These are phyloP conservation scores for Exophiala sp. DNA, from an alignment of 2,329 filamentous ascomycete genomes.

Conservation along the genomic window DNA sequence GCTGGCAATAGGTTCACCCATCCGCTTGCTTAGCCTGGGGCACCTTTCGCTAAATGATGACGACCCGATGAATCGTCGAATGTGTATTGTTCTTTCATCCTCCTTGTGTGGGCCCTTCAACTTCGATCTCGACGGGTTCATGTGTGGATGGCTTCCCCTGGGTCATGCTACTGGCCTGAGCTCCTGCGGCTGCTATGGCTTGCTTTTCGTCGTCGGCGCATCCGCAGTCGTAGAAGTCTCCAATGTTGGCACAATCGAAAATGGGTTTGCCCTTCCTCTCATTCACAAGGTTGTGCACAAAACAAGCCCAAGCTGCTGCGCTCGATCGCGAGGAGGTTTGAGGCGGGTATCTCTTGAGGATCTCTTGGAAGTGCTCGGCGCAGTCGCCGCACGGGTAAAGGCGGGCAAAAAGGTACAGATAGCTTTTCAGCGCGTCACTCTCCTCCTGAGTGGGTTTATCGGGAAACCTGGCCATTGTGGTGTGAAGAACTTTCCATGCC, in stretches of 20 bases:
- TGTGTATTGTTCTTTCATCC: conserved; percentile 16
- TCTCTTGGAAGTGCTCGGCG: conserved; percentile 56
- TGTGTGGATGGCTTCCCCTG: conserved; percentile 12
- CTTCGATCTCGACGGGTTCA: conserved; percentile 25
- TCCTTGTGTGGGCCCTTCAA: conserved; percentile 27
- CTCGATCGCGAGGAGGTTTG: conserved; percentile 57
- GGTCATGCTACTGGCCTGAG: conserved; percentile 18
- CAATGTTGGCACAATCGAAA: conserved; percentile 60
- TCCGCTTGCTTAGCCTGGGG: background rate
- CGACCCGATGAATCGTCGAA: background rate
- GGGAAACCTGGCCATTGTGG: conserved; percentile 60
- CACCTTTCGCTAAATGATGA: background rate
- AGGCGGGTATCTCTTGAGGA: conserved; percentile 57
- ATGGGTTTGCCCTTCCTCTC: conserved; percentile 54
- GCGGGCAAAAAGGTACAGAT: conserved; percentile 58
- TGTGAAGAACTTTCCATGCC: conserved; percentile 62
- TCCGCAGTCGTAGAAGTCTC: conserved; percentile 62
- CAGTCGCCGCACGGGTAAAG: conserved; percentile 64
- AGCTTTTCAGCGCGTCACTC: conserved; percentile 53
- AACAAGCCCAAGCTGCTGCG: conserved; percentile 62
- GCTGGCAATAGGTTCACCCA: background rate
- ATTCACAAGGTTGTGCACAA: conserved; percentile 62
- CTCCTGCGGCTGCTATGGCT: conserved; percentile 21
- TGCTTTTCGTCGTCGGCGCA: conserved; percentile 52
- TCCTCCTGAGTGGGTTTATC: conserved; percentile 57